Percentiles rank a stretch among this genome's conserved stretches.
Conservation (phyloP, 108 stramenopile species). For the Halocafeteria seosinensis region DNA sequence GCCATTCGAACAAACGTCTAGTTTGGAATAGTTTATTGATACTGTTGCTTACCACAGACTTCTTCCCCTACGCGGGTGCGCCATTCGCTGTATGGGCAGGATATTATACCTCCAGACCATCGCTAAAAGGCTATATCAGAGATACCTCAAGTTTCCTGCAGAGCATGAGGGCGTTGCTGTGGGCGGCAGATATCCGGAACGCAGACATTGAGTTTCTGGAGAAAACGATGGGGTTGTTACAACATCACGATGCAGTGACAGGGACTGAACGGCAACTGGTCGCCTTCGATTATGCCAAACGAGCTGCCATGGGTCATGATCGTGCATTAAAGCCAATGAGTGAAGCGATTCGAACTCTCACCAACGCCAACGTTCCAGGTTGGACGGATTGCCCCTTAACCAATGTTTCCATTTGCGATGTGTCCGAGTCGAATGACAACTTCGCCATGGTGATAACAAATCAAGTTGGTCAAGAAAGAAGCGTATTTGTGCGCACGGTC, state of each 20-base stretch:
- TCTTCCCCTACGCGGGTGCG: background rate
- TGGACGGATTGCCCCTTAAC: slow-evolving; percentile 29
- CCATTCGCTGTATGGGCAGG: no score
- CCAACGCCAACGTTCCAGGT: background rate
- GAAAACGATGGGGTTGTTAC: slow-evolving; percentile 55
- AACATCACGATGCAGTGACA: slow-evolving; percentile 75
- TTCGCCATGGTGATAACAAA: no score
- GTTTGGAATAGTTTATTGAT: background rate
- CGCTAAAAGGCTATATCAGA: slow-evolving; percentile 64
- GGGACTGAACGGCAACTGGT: slow-evolving; percentile 74
- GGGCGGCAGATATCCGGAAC: no score
- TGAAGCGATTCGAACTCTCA: background rate
- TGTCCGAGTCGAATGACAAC: no score
- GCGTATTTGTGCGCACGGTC: no score
- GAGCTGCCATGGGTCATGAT: slow-evolving; percentile 18
- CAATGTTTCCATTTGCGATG: slow-evolving; percentile 61
- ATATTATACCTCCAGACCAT: slow-evolving; percentile 64
- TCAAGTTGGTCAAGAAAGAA: no score
- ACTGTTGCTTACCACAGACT: background rate
- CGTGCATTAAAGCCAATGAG: slow-evolving; percentile 25
- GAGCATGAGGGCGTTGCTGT: slow-evolving; percentile 47
- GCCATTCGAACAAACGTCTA: no score
- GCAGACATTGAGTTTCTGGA: no score
- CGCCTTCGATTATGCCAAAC: slow-evolving; percentile 65
- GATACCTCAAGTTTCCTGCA: slow-evolving; percentile 50